Conservation (phyloP, 371 early-diverging fungal species). For the Coemansia sp. region DNA sequence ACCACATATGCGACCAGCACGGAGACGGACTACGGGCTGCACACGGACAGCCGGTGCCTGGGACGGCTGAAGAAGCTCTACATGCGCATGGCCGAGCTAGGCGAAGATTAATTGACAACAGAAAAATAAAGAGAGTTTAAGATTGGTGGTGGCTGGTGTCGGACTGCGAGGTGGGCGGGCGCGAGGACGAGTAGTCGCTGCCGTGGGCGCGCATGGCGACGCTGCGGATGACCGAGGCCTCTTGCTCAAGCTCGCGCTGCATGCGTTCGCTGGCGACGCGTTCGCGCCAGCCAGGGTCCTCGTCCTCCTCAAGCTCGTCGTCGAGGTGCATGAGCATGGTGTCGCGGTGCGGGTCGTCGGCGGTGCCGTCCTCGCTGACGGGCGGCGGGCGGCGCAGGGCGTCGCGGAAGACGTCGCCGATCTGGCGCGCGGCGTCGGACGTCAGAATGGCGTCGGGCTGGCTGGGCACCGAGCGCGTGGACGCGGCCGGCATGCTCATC, state of each 20-base stretch:
- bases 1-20: no score
- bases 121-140: background rate
- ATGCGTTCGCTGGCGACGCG: slow-evolving; percentile 47
- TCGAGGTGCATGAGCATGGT: slow-evolving; percentile 20
- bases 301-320: slow-evolving; percentile 35
- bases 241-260: slow-evolving; percentile 46
- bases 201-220: slow-evolving; percentile 46
- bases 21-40: no score
- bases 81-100: no score
- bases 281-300: slow-evolving; percentile 47
- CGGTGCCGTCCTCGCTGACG: slow-evolving; percentile 35
- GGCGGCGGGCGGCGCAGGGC: slow-evolving; percentile 46
- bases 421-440: slow-evolving; percentile 43
- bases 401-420: slow-evolving; percentile 47
- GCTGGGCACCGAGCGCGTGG: background rate
- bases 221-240: slow-evolving; percentile 40
- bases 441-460: slow-evolving; percentile 34
- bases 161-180: slow-evolving; percentile 28
- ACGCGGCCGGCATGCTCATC: slow-evolving; percentile 34
- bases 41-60: no score
- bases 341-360: slow-evolving; percentile 14
- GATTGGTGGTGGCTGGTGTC: background rate
- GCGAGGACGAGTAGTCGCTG: slow-evolving; percentile 44
- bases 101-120: background rate
- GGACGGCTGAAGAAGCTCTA: no score